Evolutionary conservation across 495 filamentous ascomycete genomes (phyloP).

Genomic region (Jackrogersella minutella): DNA sequence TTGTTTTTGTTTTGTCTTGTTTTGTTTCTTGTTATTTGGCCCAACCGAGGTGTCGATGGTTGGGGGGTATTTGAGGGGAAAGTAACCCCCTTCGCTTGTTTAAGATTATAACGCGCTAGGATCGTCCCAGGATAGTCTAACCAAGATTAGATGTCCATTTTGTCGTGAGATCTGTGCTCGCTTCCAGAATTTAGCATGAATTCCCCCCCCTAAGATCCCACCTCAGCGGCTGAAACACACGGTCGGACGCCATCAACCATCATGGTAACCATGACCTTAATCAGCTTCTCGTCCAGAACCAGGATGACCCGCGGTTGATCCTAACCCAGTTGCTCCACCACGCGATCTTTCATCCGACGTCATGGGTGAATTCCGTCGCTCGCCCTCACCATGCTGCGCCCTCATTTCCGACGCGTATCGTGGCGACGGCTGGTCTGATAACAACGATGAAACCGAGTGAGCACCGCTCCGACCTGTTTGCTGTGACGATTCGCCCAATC

Average conservation of each 20-base stretch:
- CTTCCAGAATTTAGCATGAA: constrained; percentile 22
- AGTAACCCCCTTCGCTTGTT: constrained; percentile 12
- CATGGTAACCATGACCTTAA: constrained; percentile 17
- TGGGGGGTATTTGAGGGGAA: not conserved
- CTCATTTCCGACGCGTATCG: constrained; percentile 45
- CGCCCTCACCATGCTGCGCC: constrained; percentile 34
- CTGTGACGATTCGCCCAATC: constrained; percentile 40
- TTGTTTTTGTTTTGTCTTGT: too few species aligned
- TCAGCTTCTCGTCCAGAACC: constrained; percentile 40
- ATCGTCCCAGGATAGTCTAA: constrained; percentile 7
- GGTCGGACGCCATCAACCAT: constrained; percentile 7
- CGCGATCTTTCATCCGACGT: constrained; percentile 44
- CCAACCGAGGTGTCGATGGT: constrained; percentile 1
- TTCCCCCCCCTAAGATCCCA: constrained; percentile 2
- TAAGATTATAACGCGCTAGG: constrained; percentile 17
- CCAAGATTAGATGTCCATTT: constrained; percentile 14
- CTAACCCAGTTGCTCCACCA: constrained; percentile 27
- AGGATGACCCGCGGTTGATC: constrained; percentile 25
- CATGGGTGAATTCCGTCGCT: constrained; percentile 39
- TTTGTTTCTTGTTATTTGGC: too few species aligned
- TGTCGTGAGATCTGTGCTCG: constrained; percentile 8
- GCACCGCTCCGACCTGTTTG: constrained; percentile 48
- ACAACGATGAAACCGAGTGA: constrained; percentile 58
- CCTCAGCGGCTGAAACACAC: constrained; percentile 33
- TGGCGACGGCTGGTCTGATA: constrained; percentile 56